phyloP scores from a whole-genome alignment of 805 yeast species.

The Lipomyces yamadae region DNA sequence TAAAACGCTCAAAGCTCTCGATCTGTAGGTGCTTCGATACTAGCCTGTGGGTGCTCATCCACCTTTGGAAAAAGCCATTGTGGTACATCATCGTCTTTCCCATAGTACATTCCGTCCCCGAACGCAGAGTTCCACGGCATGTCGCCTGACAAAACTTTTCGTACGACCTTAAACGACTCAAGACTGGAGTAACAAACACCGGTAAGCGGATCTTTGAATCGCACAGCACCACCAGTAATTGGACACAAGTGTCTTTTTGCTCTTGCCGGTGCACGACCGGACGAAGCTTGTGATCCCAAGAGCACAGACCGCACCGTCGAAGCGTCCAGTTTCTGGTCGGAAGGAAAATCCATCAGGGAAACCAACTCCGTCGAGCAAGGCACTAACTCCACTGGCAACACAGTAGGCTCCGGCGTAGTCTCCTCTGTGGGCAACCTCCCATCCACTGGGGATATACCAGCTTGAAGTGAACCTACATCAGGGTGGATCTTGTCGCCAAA shows the following conservation, averaged over 20 bases:
- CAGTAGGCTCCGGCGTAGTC: not conserved
- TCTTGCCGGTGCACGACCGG: constrained; percentile 52
- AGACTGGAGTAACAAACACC: constrained; percentile 87
- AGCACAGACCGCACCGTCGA: constrained; percentile 49
- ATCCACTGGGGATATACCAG: not conserved
- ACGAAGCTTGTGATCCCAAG: constrained; percentile 60
- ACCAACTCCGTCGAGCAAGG: constrained; percentile 24
- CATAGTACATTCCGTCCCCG: constrained; percentile 46
- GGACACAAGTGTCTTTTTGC: constrained; percentile 66
- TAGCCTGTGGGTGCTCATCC: not conserved
- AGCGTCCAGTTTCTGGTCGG: constrained; percentile 22
- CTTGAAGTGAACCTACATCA: not conserved
- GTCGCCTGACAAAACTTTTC: constrained; percentile 54
- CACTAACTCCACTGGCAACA: constrained; percentile 1
- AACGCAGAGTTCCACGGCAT: constrained; percentile 57
- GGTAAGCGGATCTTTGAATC: constrained; percentile 83
- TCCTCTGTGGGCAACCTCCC: not conserved
- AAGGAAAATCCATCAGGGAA: constrained; percentile 22
- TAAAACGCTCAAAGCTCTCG: not conserved
- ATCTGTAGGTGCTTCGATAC: not conserved
- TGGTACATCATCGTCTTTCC: not conserved
- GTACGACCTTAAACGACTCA: constrained; percentile 73
- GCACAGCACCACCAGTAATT: constrained; percentile 77
- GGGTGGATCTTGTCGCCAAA: not conserved
- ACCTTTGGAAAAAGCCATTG: not conserved